A percentile compares a stretch with the other conserved stretches of the same genome.
phyloP scores from a whole-genome alignment of 257 asterid species.

The Penstemon eatonii region DNA sequence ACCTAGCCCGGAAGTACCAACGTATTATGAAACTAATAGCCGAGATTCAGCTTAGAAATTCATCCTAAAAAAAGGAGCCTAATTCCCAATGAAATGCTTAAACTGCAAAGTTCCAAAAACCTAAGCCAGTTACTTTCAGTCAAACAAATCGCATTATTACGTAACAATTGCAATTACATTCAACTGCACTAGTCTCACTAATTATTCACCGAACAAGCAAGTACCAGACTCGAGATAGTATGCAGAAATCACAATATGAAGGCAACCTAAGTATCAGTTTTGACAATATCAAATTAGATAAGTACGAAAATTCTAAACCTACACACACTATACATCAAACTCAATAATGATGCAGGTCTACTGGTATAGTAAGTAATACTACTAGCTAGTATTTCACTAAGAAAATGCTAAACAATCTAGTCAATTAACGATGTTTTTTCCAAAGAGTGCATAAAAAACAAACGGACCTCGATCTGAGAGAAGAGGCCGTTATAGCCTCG shows the following conservation, averaged over 20 bases:
- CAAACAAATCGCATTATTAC: too few relatives aligned
- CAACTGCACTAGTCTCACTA: slow-evolving; percentile 21
- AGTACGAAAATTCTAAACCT: slow-evolving; percentile 25
- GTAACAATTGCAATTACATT: slow-evolving; percentile 6
- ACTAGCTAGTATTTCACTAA: background rate
- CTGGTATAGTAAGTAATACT: background rate
- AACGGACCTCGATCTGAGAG: slow-evolving; percentile 93
- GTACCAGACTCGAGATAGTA: slow-evolving; percentile 9
- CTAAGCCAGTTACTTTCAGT: too few relatives aligned
- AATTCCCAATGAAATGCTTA: too few relatives aligned
- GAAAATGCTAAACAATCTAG: slow-evolving; percentile 21
- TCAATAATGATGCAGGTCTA: too few relatives aligned
- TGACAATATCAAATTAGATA: slow-evolving; percentile 18
- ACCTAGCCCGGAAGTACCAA: background rate
- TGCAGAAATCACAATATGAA: background rate
- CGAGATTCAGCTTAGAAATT: too few relatives aligned
- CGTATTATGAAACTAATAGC: too few relatives aligned
- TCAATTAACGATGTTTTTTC: slow-evolving; percentile 15
- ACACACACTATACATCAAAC: background rate
- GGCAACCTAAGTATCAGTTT: background rate
- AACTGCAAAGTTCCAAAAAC: too few relatives aligned
- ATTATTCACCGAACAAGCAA: background rate
- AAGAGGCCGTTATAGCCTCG: slow-evolving; percentile 76
- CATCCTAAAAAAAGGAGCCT: too few relatives aligned
- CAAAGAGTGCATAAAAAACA: background rate